Percentiles rank a stretch among this genome's conserved stretches.
Conservation (phyloP, 106 monocot genomes). For the Phalaenopsis aphrodite region DNA sequence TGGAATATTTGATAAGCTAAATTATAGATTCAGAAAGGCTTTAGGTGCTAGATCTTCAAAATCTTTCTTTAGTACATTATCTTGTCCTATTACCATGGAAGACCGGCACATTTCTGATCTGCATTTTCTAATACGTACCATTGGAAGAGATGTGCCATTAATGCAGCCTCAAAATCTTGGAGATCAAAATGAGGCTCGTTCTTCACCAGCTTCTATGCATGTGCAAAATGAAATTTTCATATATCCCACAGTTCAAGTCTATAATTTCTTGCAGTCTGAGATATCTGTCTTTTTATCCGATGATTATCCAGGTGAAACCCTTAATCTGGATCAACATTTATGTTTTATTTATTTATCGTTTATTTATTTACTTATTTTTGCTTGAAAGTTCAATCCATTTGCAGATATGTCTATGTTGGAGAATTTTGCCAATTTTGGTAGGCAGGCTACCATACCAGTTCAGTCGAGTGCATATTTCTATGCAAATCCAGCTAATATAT, state of each 20-base stretch:
- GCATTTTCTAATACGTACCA: slow-evolving; percentile 59
- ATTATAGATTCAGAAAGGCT: slow-evolving; percentile 55
- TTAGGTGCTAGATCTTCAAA: slow-evolving; percentile 55
- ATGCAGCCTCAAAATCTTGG: slow-evolving; percentile 22
- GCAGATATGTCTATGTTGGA: slow-evolving; percentile 32
- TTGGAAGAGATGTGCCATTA: slow-evolving; percentile 75
- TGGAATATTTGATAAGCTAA: slow-evolving; percentile 72
- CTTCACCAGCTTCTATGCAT: slow-evolving; percentile 49
- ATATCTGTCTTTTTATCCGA: slow-evolving; percentile 56
- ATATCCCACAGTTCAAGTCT: slow-evolving; percentile 66
- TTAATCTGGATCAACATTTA: background rate
- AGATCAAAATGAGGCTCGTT: slow-evolving; percentile 11
- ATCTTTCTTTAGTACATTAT: slow-evolving; percentile 54
- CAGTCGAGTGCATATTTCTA: slow-evolving; percentile 71
- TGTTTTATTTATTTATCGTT: no score
- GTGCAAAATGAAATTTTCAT: slow-evolving; percentile 78
- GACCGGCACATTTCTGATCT: slow-evolving; percentile 36
- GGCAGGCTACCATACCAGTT: slow-evolving; percentile 39
- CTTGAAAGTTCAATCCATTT: background rate
- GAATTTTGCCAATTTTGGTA: slow-evolving; percentile 28
- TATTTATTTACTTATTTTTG: background rate
- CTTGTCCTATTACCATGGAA: slow-evolving; percentile 44
- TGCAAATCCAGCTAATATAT: slow-evolving; percentile 61
- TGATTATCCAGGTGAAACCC: slow-evolving; percentile 47
- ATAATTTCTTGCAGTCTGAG: slow-evolving; percentile 64